Evolutionary conservation across 192 early-diverging fungal genomes (phyloP).

Genomic region (Coemansia guatemalensis): DNA sequence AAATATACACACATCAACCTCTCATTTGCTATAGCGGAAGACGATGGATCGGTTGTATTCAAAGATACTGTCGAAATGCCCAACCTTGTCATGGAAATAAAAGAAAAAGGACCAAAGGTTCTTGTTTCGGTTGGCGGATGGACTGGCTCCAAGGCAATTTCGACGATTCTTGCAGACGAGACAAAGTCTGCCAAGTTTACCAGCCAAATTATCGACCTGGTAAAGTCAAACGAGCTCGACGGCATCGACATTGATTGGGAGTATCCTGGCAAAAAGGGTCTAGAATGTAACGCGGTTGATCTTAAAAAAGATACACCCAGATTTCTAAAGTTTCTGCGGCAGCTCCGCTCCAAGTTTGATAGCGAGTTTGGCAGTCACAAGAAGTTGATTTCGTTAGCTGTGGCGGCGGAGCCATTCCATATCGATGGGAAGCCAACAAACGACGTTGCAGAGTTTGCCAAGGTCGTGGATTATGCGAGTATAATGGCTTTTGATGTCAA

Average conservation of each 20-base stretch:
- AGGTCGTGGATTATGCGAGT: slow-evolving; percentile 61
- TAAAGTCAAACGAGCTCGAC: slow-evolving; percentile 58
- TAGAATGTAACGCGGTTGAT: slow-evolving; percentile 44
- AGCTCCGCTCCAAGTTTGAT: slow-evolving; percentile 57
- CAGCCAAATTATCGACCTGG: slow-evolving; percentile 44
- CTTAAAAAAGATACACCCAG: slow-evolving; percentile 60
- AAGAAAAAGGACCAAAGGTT: slow-evolving; percentile 56
- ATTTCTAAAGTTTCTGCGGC: slow-evolving; percentile 59
- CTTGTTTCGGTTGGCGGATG: slow-evolving; percentile 67
- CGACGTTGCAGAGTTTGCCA: slow-evolving; percentile 61
- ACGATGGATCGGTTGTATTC: slow-evolving; percentile 31
- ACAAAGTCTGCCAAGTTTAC: slow-evolving; percentile 43
- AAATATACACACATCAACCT: slow-evolving; percentile 70
- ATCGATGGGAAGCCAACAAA: slow-evolving; percentile 38
- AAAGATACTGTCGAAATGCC: slow-evolving; percentile 21
- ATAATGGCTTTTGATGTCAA: slow-evolving; percentile 68
- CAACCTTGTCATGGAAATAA: slow-evolving; percentile 41
- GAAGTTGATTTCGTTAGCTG: slow-evolving; percentile 66
- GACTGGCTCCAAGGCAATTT: slow-evolving; percentile 57
- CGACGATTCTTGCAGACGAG: slow-evolving; percentile 12
- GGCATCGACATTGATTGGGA: slow-evolving; percentile 79
- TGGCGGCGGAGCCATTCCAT: slow-evolving; percentile 58
- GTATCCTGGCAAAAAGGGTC: slow-evolving; percentile 53
- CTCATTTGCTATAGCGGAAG: slow-evolving; percentile 55
- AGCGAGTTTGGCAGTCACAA: slow-evolving; percentile 27